phyloP scores from a whole-genome alignment of 805 yeast genomes.

The Pichia heedii region DNA sequence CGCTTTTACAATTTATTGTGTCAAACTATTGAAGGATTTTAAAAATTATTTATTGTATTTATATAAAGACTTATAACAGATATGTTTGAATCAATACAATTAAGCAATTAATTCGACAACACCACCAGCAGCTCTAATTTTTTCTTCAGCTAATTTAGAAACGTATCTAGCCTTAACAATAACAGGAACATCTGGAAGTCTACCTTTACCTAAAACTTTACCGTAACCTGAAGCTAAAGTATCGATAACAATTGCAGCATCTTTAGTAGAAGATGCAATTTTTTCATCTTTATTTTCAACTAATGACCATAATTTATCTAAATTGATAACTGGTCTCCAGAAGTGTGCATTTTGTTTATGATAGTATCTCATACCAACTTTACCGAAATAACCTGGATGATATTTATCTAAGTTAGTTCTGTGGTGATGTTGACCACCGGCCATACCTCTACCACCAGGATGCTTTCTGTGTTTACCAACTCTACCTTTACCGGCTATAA shows the following conservation, averaged over 20 bases:
- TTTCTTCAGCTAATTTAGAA: constrained; percentile 98
- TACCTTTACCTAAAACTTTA: constrained; percentile 99
- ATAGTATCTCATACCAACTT: constrained; percentile 99
- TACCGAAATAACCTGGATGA: constrained; percentile 99
- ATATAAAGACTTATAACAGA: not conserved
- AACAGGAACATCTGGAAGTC: constrained; percentile 96
- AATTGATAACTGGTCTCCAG: constrained; percentile 98
- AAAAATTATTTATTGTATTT: not conserved
- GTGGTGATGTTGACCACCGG: constrained; percentile 99
- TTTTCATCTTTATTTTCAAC: constrained; percentile 92
- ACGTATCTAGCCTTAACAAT: constrained; percentile 99
- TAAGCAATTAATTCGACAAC: constrained; percentile 98
- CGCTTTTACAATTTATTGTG: too few relatives aligned
- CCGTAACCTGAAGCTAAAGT: constrained; percentile 99
- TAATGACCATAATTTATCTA: constrained; percentile 97
- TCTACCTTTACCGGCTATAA: constrained; percentile 99
- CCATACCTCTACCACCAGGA: constrained; percentile 99
- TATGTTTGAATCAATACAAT: constrained; percentile 16
- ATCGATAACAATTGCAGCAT: constrained; percentile 98
- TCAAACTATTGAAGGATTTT: not conserved
- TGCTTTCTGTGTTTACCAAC: constrained; percentile 99
- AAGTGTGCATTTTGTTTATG: constrained; percentile 88
- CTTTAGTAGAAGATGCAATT: constrained; percentile 72
- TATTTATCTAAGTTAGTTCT: constrained; percentile 99
- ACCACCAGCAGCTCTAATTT: constrained; percentile 99